Evolutionary conservation across 169 alveolate species (phyloP), one percentile per base, ranked within the genome.

Genomic region (Ichthyophthirius multifiliis): DNA sequence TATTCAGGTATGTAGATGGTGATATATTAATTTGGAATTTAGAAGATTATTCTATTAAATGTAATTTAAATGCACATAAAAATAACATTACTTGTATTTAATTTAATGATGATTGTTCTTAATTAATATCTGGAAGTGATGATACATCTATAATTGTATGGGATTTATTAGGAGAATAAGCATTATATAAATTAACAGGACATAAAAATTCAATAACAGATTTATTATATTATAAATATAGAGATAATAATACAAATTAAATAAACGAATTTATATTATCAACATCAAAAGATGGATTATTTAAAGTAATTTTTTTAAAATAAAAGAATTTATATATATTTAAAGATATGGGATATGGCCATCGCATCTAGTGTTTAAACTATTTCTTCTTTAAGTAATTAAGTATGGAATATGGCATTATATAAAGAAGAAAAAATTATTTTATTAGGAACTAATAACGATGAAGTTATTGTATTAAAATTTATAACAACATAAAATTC

Each of bases 111-210:
- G 47, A 76, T 45, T 84, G 81, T n/a, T 23, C 84, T 34, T n/a
- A 43, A 32, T 43, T 89, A 55, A 79, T 82, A 27, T 78, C 92
- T 64, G 96, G 94, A 46, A 65, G 89, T 34, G 43, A 41, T 3
- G 96, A 92, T 71, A 92, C 94, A 6, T 45, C 81, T 44, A 80
- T 92, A 9, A 83, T 89, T 13, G 82, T 92, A 6, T 89, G 93
- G 90, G 96, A 92, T 45, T 30, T 92, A 9, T 76, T 89, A 1
- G 92, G 84, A 32, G 93, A 90, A 75, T 20, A 35, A 5, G 74
- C 88, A 6, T 43, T 47, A n/a, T 86, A 65, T 27, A 83, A 85
- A 65, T 47, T 92, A 31, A 41, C 77, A 27, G 94, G 94, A 3
- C 96, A 92, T 74, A 76, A 88, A 39, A 92, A 92, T 55, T 43